Conservation (phyloP, 495 filamentous ascomycete species). For the Annulohypoxylon maeteangense region DNA sequence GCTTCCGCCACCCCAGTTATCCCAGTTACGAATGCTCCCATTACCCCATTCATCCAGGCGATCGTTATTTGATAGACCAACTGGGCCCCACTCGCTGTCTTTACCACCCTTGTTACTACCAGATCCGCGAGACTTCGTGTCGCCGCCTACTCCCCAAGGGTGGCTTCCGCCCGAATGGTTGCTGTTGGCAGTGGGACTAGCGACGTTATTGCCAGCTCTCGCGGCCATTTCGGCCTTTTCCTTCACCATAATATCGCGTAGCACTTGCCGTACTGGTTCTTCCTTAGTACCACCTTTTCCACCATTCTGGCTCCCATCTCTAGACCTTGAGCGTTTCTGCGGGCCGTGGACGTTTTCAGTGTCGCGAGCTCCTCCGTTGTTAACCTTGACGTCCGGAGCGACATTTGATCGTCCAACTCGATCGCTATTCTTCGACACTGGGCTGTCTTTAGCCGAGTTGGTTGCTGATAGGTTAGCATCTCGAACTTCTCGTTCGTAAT, state of each 20-base stretch:
- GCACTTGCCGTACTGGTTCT: neutral
- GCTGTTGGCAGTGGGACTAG: slow-evolving; percentile 1
- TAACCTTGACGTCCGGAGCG: slow-evolving; percentile 25
- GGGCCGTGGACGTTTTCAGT: slow-evolving; percentile 25
- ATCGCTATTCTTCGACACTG: slow-evolving; percentile 21
- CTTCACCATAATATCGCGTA: slow-evolving; percentile 4
- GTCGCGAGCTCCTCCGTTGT: slow-evolving; percentile 5
- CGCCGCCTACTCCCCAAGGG: neutral
- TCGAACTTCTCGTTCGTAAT: neutral
- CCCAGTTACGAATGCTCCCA: too few species aligned
- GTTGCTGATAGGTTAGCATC: neutral
- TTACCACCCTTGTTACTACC: slow-evolving; percentile 25
- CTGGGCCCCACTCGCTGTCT: neutral
- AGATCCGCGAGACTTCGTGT: neutral
- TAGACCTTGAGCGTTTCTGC: slow-evolving; percentile 5
- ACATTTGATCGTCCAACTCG: slow-evolving; percentile 41
- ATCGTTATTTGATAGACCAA: neutral
- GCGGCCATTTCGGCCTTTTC: neutral
- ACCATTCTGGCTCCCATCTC: neutral
- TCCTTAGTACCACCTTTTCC: neutral
- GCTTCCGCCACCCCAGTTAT: neutral
- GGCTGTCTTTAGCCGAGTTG: neutral
- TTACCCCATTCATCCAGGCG: neutral
- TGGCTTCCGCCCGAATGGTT: slow-evolving; percentile 1
- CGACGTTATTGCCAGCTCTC: neutral